A percentile compares a stretch with the other conserved stretches of the same genome.
Evolutionary conservation across 208 protist genomes (phyloP).

Genomic region (Acanthamoeba divionensis): DNA sequence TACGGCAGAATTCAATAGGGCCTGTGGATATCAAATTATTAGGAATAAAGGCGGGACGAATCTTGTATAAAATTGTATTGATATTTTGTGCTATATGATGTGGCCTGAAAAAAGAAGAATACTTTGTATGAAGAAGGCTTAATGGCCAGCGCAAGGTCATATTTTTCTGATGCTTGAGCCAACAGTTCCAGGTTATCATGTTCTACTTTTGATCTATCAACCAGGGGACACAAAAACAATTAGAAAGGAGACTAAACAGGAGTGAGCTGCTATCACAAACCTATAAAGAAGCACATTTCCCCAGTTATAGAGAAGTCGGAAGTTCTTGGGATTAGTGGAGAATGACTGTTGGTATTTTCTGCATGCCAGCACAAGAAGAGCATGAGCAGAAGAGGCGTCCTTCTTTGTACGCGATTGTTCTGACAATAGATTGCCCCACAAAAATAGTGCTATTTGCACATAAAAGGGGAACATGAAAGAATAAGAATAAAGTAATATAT

Average conservation of each 20-base stretch:
- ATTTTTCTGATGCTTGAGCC: not conserved
- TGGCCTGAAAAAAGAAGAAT: not conserved
- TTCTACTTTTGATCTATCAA: not conserved
- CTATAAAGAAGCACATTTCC: constrained; percentile 24
- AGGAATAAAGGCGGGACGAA: not conserved
- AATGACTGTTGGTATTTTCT: constrained; percentile 15
- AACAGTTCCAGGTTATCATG: not conserved
- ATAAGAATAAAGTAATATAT: not conserved
- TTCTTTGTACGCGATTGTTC: not conserved
- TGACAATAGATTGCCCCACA: constrained; percentile 20
- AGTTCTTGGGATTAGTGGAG: not conserved
- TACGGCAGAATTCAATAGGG: not conserved
- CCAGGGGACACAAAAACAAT: not conserved
- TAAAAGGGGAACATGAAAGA: not conserved
- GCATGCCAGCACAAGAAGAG: constrained; percentile 21
- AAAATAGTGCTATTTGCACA: not conserved
- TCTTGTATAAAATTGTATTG: no score
- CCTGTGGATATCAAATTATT: not conserved
- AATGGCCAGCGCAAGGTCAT: not conserved
- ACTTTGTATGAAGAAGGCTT: constrained; percentile 41
- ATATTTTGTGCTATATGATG: no score
- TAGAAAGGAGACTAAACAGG: not conserved
- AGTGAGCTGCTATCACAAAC: not conserved
- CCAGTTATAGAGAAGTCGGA: constrained; percentile 20
- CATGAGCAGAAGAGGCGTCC: not conserved